phyloP scores from a whole-genome alignment of 495 filamentous ascomycete species.

The Xylaria nigripes region DNA sequence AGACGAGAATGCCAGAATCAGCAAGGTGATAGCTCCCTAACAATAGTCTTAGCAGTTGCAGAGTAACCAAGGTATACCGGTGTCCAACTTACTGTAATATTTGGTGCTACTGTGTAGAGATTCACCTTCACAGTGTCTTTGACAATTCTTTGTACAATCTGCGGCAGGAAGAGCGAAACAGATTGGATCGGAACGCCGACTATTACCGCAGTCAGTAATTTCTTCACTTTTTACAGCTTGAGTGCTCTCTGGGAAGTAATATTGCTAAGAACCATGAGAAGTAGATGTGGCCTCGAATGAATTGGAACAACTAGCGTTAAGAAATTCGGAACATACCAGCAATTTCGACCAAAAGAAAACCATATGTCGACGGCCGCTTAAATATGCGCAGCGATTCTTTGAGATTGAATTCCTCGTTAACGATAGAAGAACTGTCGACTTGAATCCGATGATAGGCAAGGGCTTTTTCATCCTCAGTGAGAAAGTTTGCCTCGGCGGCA shows the following conservation, averaged over 20 bases:
- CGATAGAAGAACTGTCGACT: conserved; percentile 61
- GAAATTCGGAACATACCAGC: conserved; percentile 9
- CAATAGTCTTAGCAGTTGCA: conserved; percentile 18
- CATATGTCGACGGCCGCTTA: conserved; percentile 53
- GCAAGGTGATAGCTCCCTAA: conserved; percentile 58
- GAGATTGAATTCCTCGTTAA: conserved; percentile 63
- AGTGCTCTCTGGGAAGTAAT: no score
- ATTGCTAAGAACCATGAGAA: no score
- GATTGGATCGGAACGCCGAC: conserved; percentile 68
- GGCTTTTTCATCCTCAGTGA: conserved; percentile 55
- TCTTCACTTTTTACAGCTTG: no score
- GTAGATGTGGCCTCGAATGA: background rate
- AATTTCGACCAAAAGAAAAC: conserved; percentile 60
- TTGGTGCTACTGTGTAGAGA: conserved; percentile 69
- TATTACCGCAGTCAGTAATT: conserved; percentile 28
- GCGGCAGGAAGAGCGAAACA: conserved; percentile 63
- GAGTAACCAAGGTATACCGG: background rate
- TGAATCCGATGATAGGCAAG: conserved; percentile 68
- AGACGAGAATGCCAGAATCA: conserved; percentile 59
- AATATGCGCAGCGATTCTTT: conserved; percentile 58
- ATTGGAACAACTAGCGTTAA: no score
- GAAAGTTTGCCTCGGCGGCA: conserved; percentile 54
- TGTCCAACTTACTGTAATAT: conserved; percentile 36
- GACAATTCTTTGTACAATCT: conserved; percentile 59
- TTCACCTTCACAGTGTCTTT: conserved; percentile 63